These are phyloP conservation scores for Lenzites betulinus DNA, from an alignment of 768 basidiomycete genomes.

Conservation along the genomic window DNA sequence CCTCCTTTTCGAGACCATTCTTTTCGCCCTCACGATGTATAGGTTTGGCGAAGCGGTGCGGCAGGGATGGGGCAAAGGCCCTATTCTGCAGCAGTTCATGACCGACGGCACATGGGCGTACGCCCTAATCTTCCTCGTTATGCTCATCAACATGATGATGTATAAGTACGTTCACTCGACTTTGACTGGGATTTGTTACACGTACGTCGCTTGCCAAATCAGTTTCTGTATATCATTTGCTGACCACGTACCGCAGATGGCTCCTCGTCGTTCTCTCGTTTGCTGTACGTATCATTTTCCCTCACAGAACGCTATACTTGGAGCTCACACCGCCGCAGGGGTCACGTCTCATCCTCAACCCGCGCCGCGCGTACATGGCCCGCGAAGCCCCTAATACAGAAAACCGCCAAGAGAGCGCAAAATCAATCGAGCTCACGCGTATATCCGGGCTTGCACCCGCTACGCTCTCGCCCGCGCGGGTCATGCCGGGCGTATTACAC, in stretches of 20 bases:
- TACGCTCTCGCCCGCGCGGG: not conserved
- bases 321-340: slow-evolving; percentile 9
- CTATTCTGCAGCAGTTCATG: slow-evolving; percentile 29
- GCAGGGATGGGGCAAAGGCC: slow-evolving; percentile 28
- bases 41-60: slow-evolving; percentile 25
- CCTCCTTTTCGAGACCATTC: slow-evolving; percentile 28
- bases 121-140: slow-evolving; percentile 28
- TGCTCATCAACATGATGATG: slow-evolving; percentile 30
- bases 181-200: slow-evolving; percentile 31
- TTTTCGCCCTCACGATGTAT: slow-evolving; percentile 27
- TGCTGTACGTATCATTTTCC: slow-evolving; percentile 16
- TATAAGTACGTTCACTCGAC: slow-evolving; percentile 28
- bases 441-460: not conserved
- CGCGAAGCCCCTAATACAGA: not conserved
- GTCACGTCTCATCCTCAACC: slow-evolving; percentile 25
- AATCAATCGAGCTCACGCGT: slow-evolving; percentile 2
- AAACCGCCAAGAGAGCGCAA: not conserved
- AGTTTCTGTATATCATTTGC: not conserved
- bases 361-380: slow-evolving; percentile 8
- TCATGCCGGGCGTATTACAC: not conserved
- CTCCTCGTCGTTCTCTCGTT: slow-evolving; percentile 30
- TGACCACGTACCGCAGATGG: slow-evolving; percentile 19
- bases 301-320: not conserved
- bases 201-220: slow-evolving; percentile 19
- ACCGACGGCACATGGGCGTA: slow-evolving; percentile 33